Evolutionary conservation across 345 rosid genomes (phyloP).

Genomic region (Passiflora organensis): DNA sequence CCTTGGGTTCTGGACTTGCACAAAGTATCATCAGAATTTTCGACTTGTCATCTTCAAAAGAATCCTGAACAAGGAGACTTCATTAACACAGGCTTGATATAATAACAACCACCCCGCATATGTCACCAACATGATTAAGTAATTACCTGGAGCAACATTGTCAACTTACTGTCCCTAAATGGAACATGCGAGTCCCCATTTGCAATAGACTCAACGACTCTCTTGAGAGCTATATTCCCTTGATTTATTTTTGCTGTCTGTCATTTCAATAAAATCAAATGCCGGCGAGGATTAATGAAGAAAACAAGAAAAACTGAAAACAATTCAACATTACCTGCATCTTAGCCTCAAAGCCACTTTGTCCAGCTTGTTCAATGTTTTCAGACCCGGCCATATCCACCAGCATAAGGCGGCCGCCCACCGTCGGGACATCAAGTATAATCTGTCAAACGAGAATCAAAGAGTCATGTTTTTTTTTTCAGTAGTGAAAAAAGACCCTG

Average conservation of each 20-base stretch:
- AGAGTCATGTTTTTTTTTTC: not conserved
- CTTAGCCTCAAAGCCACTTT: slow-evolving; percentile 85
- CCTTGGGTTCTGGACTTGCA: slow-evolving; percentile 96
- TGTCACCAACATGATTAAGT: not conserved
- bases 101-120: not conserved
- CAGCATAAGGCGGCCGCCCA: slow-evolving; percentile 95
- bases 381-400: slow-evolving; percentile 99
- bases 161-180: slow-evolving; percentile 92
- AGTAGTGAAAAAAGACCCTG: too few relatives aligned
- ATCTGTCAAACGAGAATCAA: slow-evolving; percentile 36
- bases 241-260: slow-evolving; percentile 98
- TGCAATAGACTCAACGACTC: slow-evolving; percentile 97
- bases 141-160: slow-evolving; percentile 87
- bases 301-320: not conserved
- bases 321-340: slow-evolving; percentile 71
- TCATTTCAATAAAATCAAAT: too few relatives aligned
- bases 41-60: slow-evolving; percentile 93
- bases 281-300: too few relatives aligned
- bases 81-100: not conserved
- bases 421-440: slow-evolving; percentile 91
- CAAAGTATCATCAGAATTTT: slow-evolving; percentile 92
- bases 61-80: slow-evolving; percentile 51
- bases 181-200: slow-evolving; percentile 99
- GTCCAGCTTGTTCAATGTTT: slow-evolving; percentile 97
- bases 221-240: slow-evolving; percentile 86